Conservation (phyloP, 208 protist genomes). For the Wallacemonas sp. region DNA sequence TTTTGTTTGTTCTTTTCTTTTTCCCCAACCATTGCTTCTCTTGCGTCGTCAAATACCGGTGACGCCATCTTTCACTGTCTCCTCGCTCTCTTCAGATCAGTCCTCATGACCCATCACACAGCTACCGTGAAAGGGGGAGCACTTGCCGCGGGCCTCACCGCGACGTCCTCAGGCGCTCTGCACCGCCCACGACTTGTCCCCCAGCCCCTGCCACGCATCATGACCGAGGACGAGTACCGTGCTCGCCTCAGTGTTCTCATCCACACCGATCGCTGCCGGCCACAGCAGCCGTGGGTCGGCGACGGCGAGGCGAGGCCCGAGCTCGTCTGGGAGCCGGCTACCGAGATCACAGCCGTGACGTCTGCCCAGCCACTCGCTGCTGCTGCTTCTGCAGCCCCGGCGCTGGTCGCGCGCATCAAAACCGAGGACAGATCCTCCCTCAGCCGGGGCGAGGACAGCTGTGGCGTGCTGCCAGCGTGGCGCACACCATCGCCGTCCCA, state of each 20-base stretch:
- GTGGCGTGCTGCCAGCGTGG: background rate
- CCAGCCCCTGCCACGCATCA: background rate
- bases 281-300: constrained; percentile 16
- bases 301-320: constrained; percentile 12
- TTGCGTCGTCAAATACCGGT: background rate
- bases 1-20: background rate
- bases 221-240: background rate
- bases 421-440: background rate
- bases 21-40: background rate
- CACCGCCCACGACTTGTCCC: constrained; percentile 1
- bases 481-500: constrained; percentile 4
- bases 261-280: constrained; percentile 7
- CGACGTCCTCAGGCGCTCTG: no score
- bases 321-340: constrained; percentile 25
- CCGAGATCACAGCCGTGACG: no score
- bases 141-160: no score
- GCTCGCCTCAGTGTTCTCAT: constrained; percentile 1
- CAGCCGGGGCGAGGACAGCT: constrained; percentile 8
- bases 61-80: no score
- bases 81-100: no score
- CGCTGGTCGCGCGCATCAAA: constrained; percentile 12
- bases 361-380: background rate
- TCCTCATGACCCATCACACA: no score
- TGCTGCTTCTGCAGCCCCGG: background rate
- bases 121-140: no score